Conservation (phyloP, 768 basidiomycete species). For the Dacryopinax primogenitus region DNA sequence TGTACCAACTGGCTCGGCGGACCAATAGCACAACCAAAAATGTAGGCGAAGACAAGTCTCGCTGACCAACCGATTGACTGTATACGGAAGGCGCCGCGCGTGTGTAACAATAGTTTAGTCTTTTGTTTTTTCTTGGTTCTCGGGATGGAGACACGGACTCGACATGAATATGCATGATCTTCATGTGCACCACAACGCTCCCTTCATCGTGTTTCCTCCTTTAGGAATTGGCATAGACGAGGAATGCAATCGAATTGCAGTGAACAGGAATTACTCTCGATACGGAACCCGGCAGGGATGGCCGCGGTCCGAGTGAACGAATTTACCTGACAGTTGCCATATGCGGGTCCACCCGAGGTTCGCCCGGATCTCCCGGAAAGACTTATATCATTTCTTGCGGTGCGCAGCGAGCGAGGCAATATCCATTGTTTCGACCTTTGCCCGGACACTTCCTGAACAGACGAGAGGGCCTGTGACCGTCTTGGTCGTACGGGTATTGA, state of each 20-base stretch:
- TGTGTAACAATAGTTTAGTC: background rate
- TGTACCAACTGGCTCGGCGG: background rate
- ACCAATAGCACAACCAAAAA: background rate
- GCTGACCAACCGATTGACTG: background rate
- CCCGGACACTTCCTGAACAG: background rate
- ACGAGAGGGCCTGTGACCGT: background rate
- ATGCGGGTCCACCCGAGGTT: background rate
- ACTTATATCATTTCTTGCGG: background rate
- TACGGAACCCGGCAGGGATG: background rate
- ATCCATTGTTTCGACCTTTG: background rate
- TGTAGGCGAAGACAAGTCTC: background rate
- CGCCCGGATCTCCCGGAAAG: background rate
- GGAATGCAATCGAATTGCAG: background rate
- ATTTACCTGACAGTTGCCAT: background rate
- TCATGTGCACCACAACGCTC: constrained; percentile 1
- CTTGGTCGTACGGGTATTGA: too few species aligned
- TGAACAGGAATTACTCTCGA: background rate
- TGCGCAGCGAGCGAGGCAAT: background rate
- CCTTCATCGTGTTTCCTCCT: background rate
- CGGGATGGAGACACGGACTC: constrained; percentile 2
- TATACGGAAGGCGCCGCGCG: background rate
- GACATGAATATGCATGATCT: background rate
- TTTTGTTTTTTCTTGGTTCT: background rate
- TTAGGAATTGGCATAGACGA: background rate
- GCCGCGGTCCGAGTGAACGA: background rate